Evolutionary conservation across 2,329 filamentous ascomycete genomes (phyloP).

Genomic region (Fusarium sp.): DNA sequence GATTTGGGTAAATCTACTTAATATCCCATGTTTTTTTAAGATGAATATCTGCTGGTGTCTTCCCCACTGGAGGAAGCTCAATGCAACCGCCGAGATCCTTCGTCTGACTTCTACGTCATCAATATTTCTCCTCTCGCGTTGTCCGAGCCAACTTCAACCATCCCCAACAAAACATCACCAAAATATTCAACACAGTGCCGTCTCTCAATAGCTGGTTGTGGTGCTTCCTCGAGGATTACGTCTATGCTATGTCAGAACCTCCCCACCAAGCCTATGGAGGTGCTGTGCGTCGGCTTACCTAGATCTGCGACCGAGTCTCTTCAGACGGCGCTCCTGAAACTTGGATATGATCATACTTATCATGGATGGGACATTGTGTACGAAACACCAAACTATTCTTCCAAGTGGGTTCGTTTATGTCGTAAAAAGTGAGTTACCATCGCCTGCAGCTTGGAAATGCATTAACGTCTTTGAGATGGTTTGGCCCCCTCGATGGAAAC

Average conservation of each 20-base stretch:
- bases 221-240: conserved; percentile 10
- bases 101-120: background rate
- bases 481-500: conserved; percentile 14
- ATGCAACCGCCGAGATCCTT: background rate
- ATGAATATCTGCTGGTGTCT: too few species aligned
- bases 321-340: conserved; percentile 45
- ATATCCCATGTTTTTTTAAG: too few species aligned
- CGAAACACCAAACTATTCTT: conserved; percentile 30
- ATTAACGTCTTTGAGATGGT: conserved; percentile 3
- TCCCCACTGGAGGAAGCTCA: too few species aligned
- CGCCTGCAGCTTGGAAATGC: too few species aligned
- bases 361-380: conserved; percentile 51
- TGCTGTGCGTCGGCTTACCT: conserved; percentile 49
- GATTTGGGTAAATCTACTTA: too few species aligned
- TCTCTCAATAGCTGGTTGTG: conserved; percentile 22
- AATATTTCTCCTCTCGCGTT: background rate
- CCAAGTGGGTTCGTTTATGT: conserved; percentile 16
- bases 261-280: conserved; percentile 48
- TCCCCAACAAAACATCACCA: background rate
- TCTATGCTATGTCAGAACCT: conserved; percentile 27
- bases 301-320: conserved; percentile 51
- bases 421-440: conserved; percentile 13
- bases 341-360: conserved; percentile 49
- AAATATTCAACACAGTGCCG: background rate
- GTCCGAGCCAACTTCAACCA: too few species aligned